Percentiles rank a stretch among this genome's conserved stretches.
phyloP scores from a whole-genome alignment of 169 alveolate species.

The Plasmodium reichenowi region DNA sequence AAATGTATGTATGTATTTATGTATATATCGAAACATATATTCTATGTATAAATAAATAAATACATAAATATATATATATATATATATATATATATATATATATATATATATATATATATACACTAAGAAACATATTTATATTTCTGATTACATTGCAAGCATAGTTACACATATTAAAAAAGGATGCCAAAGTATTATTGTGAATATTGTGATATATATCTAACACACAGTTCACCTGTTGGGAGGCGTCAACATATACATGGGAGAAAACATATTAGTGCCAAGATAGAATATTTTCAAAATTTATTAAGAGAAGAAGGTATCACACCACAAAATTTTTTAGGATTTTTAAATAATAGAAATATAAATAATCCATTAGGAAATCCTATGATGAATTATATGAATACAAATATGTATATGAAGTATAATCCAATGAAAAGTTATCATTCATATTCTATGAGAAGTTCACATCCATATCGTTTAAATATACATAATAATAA shows the following conservation, averaged over 20 bases:
- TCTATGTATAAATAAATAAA: not conserved
- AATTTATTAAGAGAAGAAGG: conserved; percentile 82
- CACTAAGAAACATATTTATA: not conserved
- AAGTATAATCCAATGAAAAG: conserved; percentile 29
- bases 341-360: conserved; percentile 47
- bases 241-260: conserved; percentile 98
- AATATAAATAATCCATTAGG: conserved; percentile 19
- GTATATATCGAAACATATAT: not conserved
- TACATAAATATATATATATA: not conserved
- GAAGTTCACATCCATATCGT: conserved; percentile 28
- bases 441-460: conserved; percentile 2
- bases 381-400: conserved; percentile 67
- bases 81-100: conserved; percentile 1
- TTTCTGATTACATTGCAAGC: not conserved
- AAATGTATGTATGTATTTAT: not conserved
- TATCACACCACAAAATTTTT: conserved; percentile 71
- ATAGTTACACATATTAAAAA: conserved; percentile 6
- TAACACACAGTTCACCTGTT: conserved; percentile 98
- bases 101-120: not conserved
- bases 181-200: conserved; percentile 99
- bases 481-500: conserved; percentile 30
- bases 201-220: conserved; percentile 99
- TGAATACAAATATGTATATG: conserved; percentile 41
- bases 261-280: conserved; percentile 98
- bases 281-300: conserved; percentile 97